Evolutionary conservation across 2,329 filamentous ascomycete species (phyloP).

Genomic region (Trichoderma gracile): DNA sequence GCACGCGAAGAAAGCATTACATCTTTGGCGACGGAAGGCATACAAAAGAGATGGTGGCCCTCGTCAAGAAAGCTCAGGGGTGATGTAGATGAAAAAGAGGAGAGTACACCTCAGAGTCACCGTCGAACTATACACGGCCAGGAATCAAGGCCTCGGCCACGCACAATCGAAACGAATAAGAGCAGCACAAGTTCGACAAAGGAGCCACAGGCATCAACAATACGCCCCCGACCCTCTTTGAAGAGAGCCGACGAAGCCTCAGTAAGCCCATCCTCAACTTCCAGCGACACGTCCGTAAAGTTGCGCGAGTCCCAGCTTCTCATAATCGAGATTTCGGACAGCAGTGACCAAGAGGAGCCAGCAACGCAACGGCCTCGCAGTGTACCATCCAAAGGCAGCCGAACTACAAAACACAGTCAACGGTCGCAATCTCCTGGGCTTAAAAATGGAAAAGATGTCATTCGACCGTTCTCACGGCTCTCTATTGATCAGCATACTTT

Average conservation of each 20-base stretch:
- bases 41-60: background rate
- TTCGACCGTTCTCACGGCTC: slow-evolving; percentile 3
- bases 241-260: background rate
- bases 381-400: background rate
- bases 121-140: no score
- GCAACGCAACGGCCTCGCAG: background rate
- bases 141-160: background rate
- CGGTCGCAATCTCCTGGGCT: background rate
- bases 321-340: background rate
- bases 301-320: background rate
- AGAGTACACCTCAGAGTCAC: background rate
- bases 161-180: background rate
- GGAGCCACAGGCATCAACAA: background rate
- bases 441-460: background rate
- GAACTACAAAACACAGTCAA: background rate
- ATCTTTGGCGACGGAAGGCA: background rate
- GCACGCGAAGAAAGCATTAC: background rate
- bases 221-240: background rate
- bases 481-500: background rate
- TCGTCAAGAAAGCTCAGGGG: background rate
- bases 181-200: background rate
- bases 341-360: background rate
- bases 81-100: background rate
- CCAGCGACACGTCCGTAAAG: background rate
- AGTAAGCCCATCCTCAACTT: background rate